Conservation (phyloP, 306 rosid species). For the Pueraria montana region DNA sequence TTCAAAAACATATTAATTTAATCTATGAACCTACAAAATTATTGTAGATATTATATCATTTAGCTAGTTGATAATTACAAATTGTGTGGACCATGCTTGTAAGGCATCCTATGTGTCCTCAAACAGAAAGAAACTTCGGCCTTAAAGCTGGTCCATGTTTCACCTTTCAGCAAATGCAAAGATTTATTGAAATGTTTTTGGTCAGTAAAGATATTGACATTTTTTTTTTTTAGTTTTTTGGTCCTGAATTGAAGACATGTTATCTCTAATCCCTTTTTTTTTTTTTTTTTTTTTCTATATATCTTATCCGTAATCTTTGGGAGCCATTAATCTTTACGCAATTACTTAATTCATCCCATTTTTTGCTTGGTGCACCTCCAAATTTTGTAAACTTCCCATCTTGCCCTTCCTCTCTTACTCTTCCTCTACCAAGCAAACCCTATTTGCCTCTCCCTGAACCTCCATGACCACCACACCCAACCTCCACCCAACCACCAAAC, state of each 20-base stretch:
- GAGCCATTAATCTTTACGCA: background rate
- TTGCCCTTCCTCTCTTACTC: too few species aligned
- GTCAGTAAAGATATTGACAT: background rate
- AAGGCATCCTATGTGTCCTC: background rate
- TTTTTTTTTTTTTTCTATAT: too few species aligned
- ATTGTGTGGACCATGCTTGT: conserved; percentile 1
- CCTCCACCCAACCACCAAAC: too few species aligned
- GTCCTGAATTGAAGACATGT: background rate
- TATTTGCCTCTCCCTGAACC: too few species aligned
- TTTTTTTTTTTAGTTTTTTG: background rate
- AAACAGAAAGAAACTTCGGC: background rate
- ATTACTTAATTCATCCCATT: too few species aligned
- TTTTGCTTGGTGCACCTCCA: too few species aligned
- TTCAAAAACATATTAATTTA: background rate
- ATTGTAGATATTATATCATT: background rate
- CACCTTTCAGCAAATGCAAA: background rate
- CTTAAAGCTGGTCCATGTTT: background rate
- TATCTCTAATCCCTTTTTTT: too few species aligned
- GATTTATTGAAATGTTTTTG: background rate
- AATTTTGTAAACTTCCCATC: too few species aligned
- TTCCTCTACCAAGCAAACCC: too few species aligned
- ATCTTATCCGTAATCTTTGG: background rate
- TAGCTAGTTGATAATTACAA: background rate
- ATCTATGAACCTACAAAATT: conserved; percentile 9
- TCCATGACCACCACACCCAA: too few species aligned